These are phyloP conservation scores for Phellopilus nigrolimitatus DNA, from an alignment of 1,284 basidiomycete species.

Conservation along the genomic window DNA sequence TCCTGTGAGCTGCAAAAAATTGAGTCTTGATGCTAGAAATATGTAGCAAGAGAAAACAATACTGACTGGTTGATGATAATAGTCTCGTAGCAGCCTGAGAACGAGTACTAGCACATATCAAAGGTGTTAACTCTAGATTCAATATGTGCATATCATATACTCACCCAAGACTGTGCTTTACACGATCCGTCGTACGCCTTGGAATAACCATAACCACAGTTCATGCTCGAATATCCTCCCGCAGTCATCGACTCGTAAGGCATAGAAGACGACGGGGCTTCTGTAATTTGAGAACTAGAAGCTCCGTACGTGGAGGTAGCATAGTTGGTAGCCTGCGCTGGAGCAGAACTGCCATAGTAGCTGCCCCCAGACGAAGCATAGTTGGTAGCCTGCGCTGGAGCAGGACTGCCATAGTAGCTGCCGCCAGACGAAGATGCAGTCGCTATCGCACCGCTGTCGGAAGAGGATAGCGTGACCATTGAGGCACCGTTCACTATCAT, in stretches of 20 bases:
- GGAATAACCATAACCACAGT: slow-evolving; percentile 62
- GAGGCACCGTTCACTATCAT: slow-evolving; percentile 44
- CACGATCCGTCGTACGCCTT: slow-evolving; percentile 55
- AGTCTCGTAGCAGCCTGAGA: slow-evolving; percentile 57
- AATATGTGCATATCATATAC: slow-evolving; percentile 23
- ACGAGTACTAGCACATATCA: slow-evolving; percentile 36
- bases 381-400: slow-evolving; percentile 12
- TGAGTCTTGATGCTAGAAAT: background rate
- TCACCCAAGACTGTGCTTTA: slow-evolving; percentile 50
- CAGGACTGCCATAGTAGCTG: slow-evolving; percentile 16
- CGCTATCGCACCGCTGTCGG: slow-evolving; percentile 15
- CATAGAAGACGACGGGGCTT: slow-evolving; percentile 41
- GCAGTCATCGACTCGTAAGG: slow-evolving; percentile 52
- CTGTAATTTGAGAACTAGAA: slow-evolving; percentile 32
- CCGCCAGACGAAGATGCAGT: slow-evolving; percentile 11
- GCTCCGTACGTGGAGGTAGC: slow-evolving; percentile 17
- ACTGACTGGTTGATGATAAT: slow-evolving; percentile 54
- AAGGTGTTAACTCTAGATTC: slow-evolving; percentile 9
- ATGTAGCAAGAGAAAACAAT: background rate
- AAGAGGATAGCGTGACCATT: slow-evolving; percentile 33
- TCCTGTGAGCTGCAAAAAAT: slow-evolving; percentile 12
- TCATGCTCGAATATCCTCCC: slow-evolving; percentile 58
- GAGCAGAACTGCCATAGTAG: slow-evolving; percentile 18
- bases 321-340: slow-evolving; percentile 9
- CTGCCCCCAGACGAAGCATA: slow-evolving; percentile 7